phyloP scores from a whole-genome alignment of 2,329 filamentous ascomycete genomes.

The Plenodomus lindquistii region DNA sequence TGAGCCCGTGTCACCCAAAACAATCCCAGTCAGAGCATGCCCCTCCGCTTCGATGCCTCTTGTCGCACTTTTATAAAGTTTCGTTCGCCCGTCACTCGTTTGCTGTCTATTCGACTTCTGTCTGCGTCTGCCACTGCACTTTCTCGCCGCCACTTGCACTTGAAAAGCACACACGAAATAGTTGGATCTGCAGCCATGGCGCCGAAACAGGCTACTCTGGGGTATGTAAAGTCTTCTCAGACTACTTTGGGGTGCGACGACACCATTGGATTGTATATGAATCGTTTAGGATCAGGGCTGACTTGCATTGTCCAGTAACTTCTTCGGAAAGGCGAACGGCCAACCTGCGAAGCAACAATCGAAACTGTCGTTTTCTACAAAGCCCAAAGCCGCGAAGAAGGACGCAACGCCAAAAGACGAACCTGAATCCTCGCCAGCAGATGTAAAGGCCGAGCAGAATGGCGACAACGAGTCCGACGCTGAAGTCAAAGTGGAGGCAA shows the following conservation, averaged over 20 bases:
- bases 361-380: constrained; percentile 73
- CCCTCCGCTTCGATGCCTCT: constrained; percentile 32
- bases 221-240: constrained; percentile 81
- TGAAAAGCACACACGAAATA: constrained; percentile 7
- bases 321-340: constrained; percentile 73
- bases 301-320: constrained; percentile 65
- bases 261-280: background rate
- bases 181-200: constrained; percentile 44
- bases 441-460: constrained; percentile 19
- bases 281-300: constrained; percentile 3
- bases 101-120: constrained; percentile 7
- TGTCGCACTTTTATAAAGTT: constrained; percentile 13
- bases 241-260: constrained; percentile 70
- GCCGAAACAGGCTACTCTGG: constrained; percentile 78
- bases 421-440: constrained; percentile 20
- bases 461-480: constrained; percentile 17
- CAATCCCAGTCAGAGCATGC: constrained; percentile 35
- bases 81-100: constrained; percentile 6
- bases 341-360: constrained; percentile 71
- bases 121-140: constrained; percentile 6
- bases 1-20: constrained; percentile 9
- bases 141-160: background rate
- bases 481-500: constrained; percentile 21
- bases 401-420: constrained; percentile 23
- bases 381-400: constrained; percentile 48